Base-by-base conservation (phyloP, 148 eudicot genomes). In the Amaranthus cruentus region DNA sequence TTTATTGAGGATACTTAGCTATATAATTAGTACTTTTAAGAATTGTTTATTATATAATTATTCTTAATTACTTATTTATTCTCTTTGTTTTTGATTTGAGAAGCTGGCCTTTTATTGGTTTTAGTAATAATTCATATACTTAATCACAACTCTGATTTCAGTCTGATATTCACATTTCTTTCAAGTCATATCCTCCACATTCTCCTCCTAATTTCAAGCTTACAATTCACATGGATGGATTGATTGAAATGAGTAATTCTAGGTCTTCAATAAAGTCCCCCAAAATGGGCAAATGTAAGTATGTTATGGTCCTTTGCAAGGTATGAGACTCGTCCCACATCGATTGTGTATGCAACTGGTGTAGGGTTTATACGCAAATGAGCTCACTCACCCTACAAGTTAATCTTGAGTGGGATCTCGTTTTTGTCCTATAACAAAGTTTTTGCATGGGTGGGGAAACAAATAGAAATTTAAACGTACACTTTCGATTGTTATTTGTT, bases 151-250 rank as follows among this genome's bases (percentile, higher is more conserved):
- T 13, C 66, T 64, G 42, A 63, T 9, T 47, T 65, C 51, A 50
- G 53, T 57, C 67, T 72, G 21, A 15, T 0, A 12, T 9, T 47
- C 46, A 38, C 50, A 11, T 28, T 64, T 43, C 21, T 53, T 48
- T 11, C 15, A 52, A 67, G 18, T 47, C 52, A 62, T 55, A n/a
- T 50, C 7, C 15, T 53, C n/a, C 78, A 74, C 78, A 79, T 79
- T 74, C 60, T 69, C 13, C 74, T 74, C 81, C 78, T 69, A 21
- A 69, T 55, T 62, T 74, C 58, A 74, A 74, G 78, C 81, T 79
- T 69, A 42, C 75, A 74, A 55, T 0, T 74, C 81, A 79, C 81
- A 78, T 78, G 81, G 47, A 11, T n/a, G 12, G 52, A 79, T 69
- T 74, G 60, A 69, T 63, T 28, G 50, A 61, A 63, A 21, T 58